Conservation (phyloP, 257 asterid genomes). For the Rehmannia glutinosa region DNA sequence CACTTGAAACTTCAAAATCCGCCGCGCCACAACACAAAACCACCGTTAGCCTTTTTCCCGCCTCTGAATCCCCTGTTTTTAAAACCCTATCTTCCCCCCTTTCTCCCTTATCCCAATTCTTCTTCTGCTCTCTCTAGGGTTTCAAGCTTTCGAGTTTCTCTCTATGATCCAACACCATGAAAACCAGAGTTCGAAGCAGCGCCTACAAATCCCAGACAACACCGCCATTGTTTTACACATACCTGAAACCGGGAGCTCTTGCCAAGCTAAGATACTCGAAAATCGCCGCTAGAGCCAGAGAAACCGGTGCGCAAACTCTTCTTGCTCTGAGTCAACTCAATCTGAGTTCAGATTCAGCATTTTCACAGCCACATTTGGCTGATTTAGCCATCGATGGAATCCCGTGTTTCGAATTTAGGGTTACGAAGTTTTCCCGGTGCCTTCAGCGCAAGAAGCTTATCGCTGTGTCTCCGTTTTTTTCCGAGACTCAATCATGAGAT, state of each 20-base stretch:
- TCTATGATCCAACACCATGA: slow-evolving; percentile 16
- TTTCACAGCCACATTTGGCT: neutral
- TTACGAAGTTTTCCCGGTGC: slow-evolving; percentile 24
- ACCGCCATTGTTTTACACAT: slow-evolving; percentile 25
- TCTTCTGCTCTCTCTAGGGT: slow-evolving; percentile 26
- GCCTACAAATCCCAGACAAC: neutral
- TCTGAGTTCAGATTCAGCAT: slow-evolving; percentile 6
- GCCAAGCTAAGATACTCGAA: slow-evolving; percentile 46
- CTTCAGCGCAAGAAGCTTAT: slow-evolving; percentile 36
- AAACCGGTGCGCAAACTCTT: slow-evolving; percentile 17
- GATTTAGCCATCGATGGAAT: slow-evolving; percentile 13
- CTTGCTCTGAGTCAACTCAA: slow-evolving; percentile 18
- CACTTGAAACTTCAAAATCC: neutral
- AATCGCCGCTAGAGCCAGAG: slow-evolving; percentile 38
- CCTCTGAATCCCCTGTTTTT: slow-evolving; percentile 22
- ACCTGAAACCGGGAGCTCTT: slow-evolving; percentile 51
- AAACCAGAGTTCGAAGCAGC: slow-evolving; percentile 22
- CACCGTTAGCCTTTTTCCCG: slow-evolving; percentile 39
- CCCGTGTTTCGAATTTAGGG: slow-evolving; percentile 34
- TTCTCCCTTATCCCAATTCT: neutral
- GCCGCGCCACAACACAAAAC: slow-evolving; percentile 8
- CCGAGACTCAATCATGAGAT: slow-evolving; percentile 12
- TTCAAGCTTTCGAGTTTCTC: neutral
- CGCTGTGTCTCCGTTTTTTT: slow-evolving; percentile 25
- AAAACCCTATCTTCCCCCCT: slow-evolving; percentile 11